Evolutionary conservation across 345 rosid species (phyloP).

Genomic region (Litchi chinensis): DNA sequence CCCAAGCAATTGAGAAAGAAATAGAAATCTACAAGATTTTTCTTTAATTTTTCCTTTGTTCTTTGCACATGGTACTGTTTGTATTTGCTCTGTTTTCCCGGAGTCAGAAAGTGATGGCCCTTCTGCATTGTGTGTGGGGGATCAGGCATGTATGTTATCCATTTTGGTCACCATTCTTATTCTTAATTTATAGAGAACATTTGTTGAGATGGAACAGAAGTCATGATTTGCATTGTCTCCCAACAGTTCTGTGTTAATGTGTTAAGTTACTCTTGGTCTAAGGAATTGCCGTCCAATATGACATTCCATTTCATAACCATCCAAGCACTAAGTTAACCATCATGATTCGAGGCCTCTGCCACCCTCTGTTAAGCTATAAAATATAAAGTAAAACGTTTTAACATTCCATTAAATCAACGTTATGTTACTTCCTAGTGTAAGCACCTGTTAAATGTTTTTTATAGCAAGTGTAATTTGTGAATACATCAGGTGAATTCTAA

Average conservation of each 20-base stretch:
- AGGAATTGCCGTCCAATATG: too few species aligned
- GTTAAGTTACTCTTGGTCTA: too few species aligned
- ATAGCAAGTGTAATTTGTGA: too few species aligned
- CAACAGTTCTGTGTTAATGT: background rate
- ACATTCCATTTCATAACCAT: too few species aligned
- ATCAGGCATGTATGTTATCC: background rate
- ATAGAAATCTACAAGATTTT: slow-evolving; percentile 14
- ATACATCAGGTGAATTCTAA: too few species aligned
- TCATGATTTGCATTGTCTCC: background rate
- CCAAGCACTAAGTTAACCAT: too few species aligned
- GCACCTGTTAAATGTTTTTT: too few species aligned
- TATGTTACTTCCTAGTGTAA: too few species aligned
- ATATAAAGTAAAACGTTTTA: too few species aligned
- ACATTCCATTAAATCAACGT: too few species aligned
- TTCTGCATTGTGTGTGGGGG: background rate
- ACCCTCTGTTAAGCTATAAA: too few species aligned
- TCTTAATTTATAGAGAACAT: background rate
- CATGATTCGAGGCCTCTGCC: too few species aligned
- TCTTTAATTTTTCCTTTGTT: background rate
- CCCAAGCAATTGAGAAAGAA: slow-evolving; percentile 17
- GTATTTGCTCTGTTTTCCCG: background rate
- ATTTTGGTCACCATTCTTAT: slow-evolving; percentile 1
- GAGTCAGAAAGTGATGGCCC: background rate
- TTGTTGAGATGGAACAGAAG: background rate
- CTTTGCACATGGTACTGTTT: background rate